Evolutionary conservation across 805 yeast genomes (phyloP).

Genomic region (Tetrapisispora taiwanensis): DNA sequence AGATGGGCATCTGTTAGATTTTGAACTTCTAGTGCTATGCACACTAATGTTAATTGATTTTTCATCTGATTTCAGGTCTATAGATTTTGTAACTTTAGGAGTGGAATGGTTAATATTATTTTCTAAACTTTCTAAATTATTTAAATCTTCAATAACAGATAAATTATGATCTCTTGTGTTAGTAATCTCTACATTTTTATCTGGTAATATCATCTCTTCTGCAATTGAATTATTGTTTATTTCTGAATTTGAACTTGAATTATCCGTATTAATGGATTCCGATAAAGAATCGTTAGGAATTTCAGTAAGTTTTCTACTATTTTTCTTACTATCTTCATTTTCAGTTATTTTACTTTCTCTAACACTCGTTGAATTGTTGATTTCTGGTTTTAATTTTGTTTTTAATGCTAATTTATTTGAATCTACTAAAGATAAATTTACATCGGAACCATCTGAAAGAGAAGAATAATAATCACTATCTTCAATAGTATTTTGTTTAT

Average conservation of each 20-base stretch:
- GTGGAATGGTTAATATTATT: not conserved
- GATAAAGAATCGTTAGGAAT: too few relatives aligned
- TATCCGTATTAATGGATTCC: too few relatives aligned
- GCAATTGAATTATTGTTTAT: not conserved
- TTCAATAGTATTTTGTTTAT: not conserved
- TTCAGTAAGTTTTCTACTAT: too few relatives aligned
- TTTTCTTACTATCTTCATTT: not conserved
- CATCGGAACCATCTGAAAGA: constrained; percentile 1
- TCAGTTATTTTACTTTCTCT: not conserved
- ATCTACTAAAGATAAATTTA: not conserved
- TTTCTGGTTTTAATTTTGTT: not conserved
- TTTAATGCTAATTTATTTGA: not conserved
- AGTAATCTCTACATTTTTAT: not conserved
- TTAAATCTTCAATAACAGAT: not conserved
- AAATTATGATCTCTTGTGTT: not conserved
- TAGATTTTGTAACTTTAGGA: not conserved
- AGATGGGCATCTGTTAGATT: not conserved
- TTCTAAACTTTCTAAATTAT: not conserved
- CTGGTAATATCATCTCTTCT: too few relatives aligned
- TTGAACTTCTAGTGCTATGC: not conserved
- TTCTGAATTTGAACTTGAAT: not conserved
- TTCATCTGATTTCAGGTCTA: not conserved
- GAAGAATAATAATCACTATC: not conserved
- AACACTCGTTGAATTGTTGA: too few relatives aligned
- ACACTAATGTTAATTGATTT: not conserved